Evolutionary conservation across 73 alveolate species (phyloP).

Genomic region (Breviolum minutum): DNA sequence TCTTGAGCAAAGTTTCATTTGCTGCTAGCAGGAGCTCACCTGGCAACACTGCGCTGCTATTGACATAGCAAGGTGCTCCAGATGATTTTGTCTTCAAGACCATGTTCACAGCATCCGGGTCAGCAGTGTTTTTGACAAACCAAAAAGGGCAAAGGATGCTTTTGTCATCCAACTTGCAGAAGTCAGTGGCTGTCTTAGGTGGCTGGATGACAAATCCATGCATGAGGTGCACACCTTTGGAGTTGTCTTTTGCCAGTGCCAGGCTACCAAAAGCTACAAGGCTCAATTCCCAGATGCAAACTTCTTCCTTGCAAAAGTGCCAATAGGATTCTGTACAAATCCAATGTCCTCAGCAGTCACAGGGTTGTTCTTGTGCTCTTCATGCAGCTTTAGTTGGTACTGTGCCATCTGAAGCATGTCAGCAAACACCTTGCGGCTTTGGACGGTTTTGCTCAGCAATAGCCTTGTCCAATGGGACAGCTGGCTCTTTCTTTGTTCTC

Average conservation of each 20-base stretch:
- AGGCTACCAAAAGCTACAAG: neutral
- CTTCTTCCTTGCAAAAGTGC: neutral
- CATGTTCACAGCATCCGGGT: neutral
- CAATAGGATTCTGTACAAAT: slow-evolving; percentile 3
- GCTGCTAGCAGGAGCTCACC: neutral
- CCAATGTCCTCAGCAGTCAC: neutral
- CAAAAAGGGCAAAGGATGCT: slow-evolving; percentile 18
- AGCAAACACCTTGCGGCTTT: neutral
- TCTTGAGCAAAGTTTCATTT: neutral
- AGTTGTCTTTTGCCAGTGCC: neutral
- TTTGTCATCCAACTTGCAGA: slow-evolving; percentile 1
- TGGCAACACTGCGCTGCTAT: neutral
- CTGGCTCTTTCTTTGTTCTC: neutral
- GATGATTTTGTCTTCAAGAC: neutral
- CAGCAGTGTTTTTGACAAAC: slow-evolving; percentile 31
- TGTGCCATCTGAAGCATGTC: slow-evolving; percentile 1
- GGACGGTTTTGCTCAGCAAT: neutral
- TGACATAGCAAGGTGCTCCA: neutral
- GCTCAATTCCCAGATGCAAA: neutral
- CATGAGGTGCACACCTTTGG: neutral
- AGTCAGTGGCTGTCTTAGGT: neutral
- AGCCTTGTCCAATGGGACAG: neutral
- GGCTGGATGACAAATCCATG: neutral
- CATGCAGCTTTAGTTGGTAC: neutral
- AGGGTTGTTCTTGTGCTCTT: neutral